Evolutionary conservation across 768 basidiomycete genomes (phyloP).

Genomic region (Lepiota brunneoincarnata): DNA sequence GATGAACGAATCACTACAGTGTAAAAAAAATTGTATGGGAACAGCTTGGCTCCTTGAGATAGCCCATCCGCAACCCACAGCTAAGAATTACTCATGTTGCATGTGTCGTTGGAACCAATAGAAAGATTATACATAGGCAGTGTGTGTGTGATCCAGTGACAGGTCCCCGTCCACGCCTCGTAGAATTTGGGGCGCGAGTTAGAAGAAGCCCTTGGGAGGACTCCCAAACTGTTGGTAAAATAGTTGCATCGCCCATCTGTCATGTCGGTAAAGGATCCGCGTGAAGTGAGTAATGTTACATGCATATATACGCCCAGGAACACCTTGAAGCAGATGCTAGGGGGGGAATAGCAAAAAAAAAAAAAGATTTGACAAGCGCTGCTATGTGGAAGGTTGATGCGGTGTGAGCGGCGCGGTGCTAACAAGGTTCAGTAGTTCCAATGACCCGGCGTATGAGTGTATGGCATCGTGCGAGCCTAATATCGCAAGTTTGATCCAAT

Average conservation of each 20-base stretch:
- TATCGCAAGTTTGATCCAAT: slow-evolving; percentile 2
- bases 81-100: too few species aligned
- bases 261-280: slow-evolving; percentile 4
- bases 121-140: too few species aligned
- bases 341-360: not conserved
- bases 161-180: too few species aligned
- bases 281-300: slow-evolving; percentile 1
- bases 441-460: slow-evolving; percentile 2
- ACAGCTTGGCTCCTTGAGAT: too few species aligned
- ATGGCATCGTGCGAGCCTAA: slow-evolving; percentile 11
- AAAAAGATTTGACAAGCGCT: not conserved
- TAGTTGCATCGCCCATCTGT: not conserved
- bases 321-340: slow-evolving; percentile 2
- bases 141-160: too few species aligned
- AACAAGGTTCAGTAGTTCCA: slow-evolving; percentile 1
- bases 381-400: slow-evolving; percentile 3
- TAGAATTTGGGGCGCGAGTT: too few species aligned
- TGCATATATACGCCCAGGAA: slow-evolving; percentile 2
- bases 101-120: too few species aligned
- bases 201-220: not conserved
- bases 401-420: not conserved
- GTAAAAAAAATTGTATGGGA: too few species aligned
- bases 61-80: too few species aligned
- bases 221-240: not conserved
- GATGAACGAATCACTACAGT: too few species aligned